Percentiles rank a stretch among this genome's conserved stretches.
These are phyloP conservation scores for Capsella bursapastoris DNA, from an alignment of 345 rosid species.

Conservation along the genomic window DNA sequence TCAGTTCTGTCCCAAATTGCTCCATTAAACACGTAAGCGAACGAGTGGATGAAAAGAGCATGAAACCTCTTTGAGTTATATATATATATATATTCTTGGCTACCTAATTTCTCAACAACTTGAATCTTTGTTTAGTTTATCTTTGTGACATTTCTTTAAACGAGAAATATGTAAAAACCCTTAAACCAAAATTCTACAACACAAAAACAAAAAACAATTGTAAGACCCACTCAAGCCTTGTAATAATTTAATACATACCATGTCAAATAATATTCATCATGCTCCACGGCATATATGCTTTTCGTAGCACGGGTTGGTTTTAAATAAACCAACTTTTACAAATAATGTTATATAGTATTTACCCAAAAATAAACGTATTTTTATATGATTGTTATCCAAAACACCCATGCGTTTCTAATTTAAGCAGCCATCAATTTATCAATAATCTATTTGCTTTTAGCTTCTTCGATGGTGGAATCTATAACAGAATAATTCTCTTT, in stretches of 20 bases:
- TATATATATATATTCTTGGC: too few relatives aligned
- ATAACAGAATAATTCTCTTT: conserved; percentile 27
- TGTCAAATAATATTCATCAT: conserved; percentile 18
- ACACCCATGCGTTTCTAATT: conserved; percentile 27
- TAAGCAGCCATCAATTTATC: conserved; percentile 32
- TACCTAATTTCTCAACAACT: not conserved
- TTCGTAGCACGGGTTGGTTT: not conserved
- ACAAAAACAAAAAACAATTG: not conserved
- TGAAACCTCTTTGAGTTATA: not conserved
- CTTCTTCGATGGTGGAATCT: conserved; percentile 37
- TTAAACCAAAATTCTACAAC: not conserved
- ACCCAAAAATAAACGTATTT: not conserved
- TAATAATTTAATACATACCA: not conserved
- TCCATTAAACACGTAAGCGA: not conserved
- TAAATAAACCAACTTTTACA: conserved; percentile 8
- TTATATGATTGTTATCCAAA: conserved; percentile 26
- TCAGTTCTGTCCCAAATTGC: not conserved
- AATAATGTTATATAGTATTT: not conserved
- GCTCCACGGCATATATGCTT: not conserved
- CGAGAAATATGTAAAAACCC: not conserved
- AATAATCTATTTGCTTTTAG: conserved; percentile 21
- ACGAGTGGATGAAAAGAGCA: not conserved
- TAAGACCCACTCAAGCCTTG: conserved; percentile 4
- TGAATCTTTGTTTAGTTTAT: not conserved
- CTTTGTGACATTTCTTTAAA: not conserved